phyloP scores from a whole-genome alignment of 768 basidiomycete genomes.

The Xanthoconium stramineum region DNA sequence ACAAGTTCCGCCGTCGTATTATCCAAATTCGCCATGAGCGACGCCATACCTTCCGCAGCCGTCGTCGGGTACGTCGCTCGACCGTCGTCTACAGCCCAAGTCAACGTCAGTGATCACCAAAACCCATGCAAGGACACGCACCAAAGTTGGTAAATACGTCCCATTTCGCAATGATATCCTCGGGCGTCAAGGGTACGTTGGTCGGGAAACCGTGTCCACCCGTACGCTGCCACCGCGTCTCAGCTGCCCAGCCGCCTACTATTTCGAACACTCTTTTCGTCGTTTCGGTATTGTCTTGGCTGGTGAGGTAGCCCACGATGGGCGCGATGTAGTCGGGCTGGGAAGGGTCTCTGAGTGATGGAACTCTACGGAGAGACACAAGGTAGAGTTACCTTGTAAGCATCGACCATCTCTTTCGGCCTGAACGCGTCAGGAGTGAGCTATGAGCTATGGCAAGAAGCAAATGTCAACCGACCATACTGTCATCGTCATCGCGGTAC shows the following conservation, averaged over 20 bases:
- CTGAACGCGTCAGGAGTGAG: slow-evolving; percentile 29
- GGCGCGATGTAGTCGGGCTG: slow-evolving; percentile 92
- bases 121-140: slow-evolving; percentile 34
- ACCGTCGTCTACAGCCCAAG: slow-evolving; percentile 55
- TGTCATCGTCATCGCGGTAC: slow-evolving; percentile 89
- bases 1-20: slow-evolving; percentile 27
- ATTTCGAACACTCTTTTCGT: slow-evolving; percentile 83
- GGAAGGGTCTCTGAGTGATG: neutral
- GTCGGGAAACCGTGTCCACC: slow-evolving; percentile 87
- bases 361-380: neutral
- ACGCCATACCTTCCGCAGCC: slow-evolving; percentile 72
- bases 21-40: slow-evolving; percentile 64
- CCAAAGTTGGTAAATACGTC: slow-evolving; percentile 79
- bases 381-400: slow-evolving; percentile 63
- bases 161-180: slow-evolving; percentile 81
- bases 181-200: slow-evolving; percentile 70
- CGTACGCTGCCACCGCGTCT: slow-evolving; percentile 90
- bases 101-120: neutral
- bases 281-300: slow-evolving; percentile 72
- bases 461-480: slow-evolving; percentile 48
- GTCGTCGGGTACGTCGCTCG: slow-evolving; percentile 79
- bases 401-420: slow-evolving; percentile 83
- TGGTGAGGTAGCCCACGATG: slow-evolving; percentile 85
- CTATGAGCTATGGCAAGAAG: no score
- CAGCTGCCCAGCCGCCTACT: slow-evolving; percentile 86